Conservation (phyloP, 2,329 filamentous ascomycete genomes). For the Endocalyx cinctus region DNA sequence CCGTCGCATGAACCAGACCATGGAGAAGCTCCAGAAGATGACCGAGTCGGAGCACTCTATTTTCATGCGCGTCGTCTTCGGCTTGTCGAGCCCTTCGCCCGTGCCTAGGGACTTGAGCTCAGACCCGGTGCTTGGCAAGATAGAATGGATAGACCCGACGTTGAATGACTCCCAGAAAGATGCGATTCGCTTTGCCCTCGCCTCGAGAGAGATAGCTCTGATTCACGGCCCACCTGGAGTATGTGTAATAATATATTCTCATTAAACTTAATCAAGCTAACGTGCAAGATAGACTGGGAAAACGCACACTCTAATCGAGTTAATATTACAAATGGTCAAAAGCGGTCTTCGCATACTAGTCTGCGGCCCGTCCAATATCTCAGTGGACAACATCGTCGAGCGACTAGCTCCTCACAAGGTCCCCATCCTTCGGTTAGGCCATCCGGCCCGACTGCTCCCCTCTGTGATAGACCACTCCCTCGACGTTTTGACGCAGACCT, state of each 20-base stretch:
- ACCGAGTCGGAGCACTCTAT: constrained; percentile 51
- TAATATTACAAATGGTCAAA: constrained; percentile 85
- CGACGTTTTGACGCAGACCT: constrained; percentile 85
- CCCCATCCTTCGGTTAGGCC: constrained; percentile 83
- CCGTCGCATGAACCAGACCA: constrained; percentile 58
- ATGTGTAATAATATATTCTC: constrained; percentile 20
- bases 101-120: constrained; percentile 36
- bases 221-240: constrained; percentile 92
- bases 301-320: constrained; percentile 91
- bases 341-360: constrained; percentile 73
- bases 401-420: constrained; percentile 79
- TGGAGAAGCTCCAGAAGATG: constrained; percentile 57
- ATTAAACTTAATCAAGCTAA: neutral
- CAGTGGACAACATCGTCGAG: constrained; percentile 97
- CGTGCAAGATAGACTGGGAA: constrained; percentile 70
- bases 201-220: constrained; percentile 74
- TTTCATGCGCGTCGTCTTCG: constrained; percentile 61
- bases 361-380: constrained; percentile 96
- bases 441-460: constrained; percentile 84
- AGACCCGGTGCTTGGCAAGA: constrained; percentile 38
- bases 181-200: constrained; percentile 76
- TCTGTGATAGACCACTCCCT: constrained; percentile 86
- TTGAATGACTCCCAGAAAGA: constrained; percentile 65
- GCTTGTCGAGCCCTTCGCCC: constrained; percentile 48
- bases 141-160: constrained; percentile 58